Base-by-base conservation (phyloP, 805 yeast species). In the Starmerella tilneyi region DNA sequence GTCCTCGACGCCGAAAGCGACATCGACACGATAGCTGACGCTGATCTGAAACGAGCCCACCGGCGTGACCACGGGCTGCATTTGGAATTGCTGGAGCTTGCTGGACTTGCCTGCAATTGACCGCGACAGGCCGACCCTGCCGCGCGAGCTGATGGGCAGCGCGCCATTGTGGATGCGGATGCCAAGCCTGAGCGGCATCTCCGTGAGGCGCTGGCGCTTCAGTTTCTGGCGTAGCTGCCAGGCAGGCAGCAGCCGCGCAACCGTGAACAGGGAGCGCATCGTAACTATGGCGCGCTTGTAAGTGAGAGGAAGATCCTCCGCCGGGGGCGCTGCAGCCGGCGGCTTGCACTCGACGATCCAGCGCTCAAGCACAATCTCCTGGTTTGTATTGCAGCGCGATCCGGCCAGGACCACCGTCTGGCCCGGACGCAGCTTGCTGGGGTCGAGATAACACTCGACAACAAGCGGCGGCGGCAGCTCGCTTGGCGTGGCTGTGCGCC, bases 311-410 rank as follows among this genome's bases (percentile, higher is more conserved):
- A 81, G 68, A 43, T 83, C 92, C 19, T 56, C 54, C 16, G 49
- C 48, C 9, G 54, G 13, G 16, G 43, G 35, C 12, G 20, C 21
- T 19, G 15, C 34, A 15, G 45, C 30, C 24, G 41, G 41, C 15
- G 74, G 63, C 56, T 81, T 88, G 49, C 88, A 74, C 60, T 88
- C 95, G 27, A 92, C 65, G 20, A 85, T 69, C 98, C 98, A 92
- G 48, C 98, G 72, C 59, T 92, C 98, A 46, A 92, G 65, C 2
- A 92, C 96, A n/a, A 92, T 75, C 62, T 89, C 97, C 15, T 76
- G 70, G 56, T 81, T 81, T 9, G 80, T 42, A 28, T 16, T 34
- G 38, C 42, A 42, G 7, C 70, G 69, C 3, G 69, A 71, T 53
- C 81, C 88, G 23, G 67, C 67, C 31, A 83, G 60, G 27, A 77